A percentile compares a stretch with the other conserved stretches of the same genome.
These are phyloP conservation scores for Fusarium sarcochroum DNA, from an alignment of 2,329 filamentous ascomycete genomes.

Conservation along the genomic window DNA sequence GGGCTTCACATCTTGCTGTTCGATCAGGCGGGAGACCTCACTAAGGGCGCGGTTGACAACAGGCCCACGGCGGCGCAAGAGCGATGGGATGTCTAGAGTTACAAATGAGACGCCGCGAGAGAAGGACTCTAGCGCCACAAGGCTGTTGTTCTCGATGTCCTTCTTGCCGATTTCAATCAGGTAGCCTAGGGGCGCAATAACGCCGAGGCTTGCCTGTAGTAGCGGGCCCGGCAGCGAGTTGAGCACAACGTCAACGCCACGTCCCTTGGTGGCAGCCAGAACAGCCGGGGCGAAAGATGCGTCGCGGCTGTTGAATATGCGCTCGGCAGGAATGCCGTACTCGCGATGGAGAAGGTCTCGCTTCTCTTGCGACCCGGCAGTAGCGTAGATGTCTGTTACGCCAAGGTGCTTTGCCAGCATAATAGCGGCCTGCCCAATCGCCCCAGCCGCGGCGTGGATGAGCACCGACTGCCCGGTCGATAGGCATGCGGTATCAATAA, in stretches of 20 bases:
- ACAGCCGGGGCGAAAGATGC: not conserved
- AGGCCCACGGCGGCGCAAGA: not conserved
- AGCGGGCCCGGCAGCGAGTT: slow-evolving; percentile 3
- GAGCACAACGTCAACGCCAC: slow-evolving; percentile 1
- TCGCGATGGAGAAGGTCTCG: too few relatives aligned
- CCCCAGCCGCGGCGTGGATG: not conserved
- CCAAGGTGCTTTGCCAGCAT: not conserved
- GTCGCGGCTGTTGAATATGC: slow-evolving; percentile 6
- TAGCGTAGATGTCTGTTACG: slow-evolving; percentile 1
- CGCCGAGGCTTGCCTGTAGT: not conserved
- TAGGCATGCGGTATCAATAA: not conserved
- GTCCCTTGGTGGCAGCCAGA: not conserved
- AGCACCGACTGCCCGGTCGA: not conserved
- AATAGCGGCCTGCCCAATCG: slow-evolving; percentile 2
- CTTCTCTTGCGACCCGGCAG: not conserved
- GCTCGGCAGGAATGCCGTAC: not conserved
- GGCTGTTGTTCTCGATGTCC: slow-evolving; percentile 2
- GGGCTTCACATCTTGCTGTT: not conserved
- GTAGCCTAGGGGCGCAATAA: not conserved
- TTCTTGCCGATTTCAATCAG: slow-evolving; percentile 5
- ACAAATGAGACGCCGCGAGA: not conserved
- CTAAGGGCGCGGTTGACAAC: not conserved
- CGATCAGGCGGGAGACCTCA: not conserved
- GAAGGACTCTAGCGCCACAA: not conserved
- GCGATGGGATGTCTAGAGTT: not conserved